Percentiles rank a stretch among this genome's conserved stretches.
These are phyloP conservation scores for Lomentospora prolificans DNA, from an alignment of 2,329 filamentous ascomycete species.

Conservation along the genomic window DNA sequence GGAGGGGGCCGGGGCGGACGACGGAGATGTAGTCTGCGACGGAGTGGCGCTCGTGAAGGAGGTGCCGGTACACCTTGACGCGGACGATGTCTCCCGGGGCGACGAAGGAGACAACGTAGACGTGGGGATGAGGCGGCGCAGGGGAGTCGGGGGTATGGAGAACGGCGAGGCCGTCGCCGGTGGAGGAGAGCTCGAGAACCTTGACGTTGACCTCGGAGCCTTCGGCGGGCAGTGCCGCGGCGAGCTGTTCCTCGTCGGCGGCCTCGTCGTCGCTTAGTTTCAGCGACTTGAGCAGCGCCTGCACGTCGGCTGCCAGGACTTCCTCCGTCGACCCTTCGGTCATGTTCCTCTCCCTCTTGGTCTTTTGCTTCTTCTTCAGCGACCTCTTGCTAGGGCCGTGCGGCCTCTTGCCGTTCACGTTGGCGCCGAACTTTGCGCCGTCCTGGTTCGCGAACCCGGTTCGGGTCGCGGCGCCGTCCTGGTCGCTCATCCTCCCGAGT, in stretches of 20 bases:
- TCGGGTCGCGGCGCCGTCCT: background rate
- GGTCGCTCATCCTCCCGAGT: background rate
- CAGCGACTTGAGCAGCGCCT: constrained; percentile 33
- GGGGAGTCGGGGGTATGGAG: constrained; percentile 26
- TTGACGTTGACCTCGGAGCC: constrained; percentile 73
- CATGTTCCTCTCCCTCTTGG: constrained; percentile 49
- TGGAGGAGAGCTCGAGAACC: constrained; percentile 78
- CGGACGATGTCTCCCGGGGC: constrained; percentile 74
- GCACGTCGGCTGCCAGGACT: constrained; percentile 54
- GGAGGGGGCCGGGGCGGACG: constrained; percentile 58
- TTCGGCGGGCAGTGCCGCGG: constrained; percentile 45
- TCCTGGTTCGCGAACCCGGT: background rate
- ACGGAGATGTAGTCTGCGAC: constrained; percentile 77
- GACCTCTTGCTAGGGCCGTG: background rate
- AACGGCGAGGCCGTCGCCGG: constrained; percentile 78
- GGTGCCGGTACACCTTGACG: constrained; percentile 70
- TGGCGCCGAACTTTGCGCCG: background rate
- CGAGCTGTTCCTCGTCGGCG: constrained; percentile 13
- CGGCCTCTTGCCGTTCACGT: background rate
- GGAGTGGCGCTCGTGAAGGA: constrained; percentile 55
- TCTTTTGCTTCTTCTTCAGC: constrained; percentile 32
- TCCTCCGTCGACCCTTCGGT: constrained; percentile 56
- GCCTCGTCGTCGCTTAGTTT: constrained; percentile 19
- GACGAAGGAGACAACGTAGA: constrained; percentile 84
- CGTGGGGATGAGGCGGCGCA: constrained; percentile 35